Evolutionary conservation across 2,329 filamentous ascomycete genomes (phyloP), one percentile per base, ranked within the genome.

Genomic region (Moelleriella libera): DNA sequence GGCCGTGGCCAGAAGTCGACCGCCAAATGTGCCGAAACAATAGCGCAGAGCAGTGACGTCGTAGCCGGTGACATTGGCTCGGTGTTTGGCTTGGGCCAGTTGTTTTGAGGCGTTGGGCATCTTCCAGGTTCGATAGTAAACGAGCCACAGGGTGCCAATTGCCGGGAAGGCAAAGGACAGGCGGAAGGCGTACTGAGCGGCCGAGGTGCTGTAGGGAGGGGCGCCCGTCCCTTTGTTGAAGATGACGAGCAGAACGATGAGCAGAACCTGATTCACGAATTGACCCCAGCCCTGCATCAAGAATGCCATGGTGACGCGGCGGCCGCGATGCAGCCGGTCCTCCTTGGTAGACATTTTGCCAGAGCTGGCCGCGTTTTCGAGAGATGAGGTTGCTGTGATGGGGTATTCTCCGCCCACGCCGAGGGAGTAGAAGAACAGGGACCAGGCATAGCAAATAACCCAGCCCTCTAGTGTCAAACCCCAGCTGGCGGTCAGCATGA

Each of bases 271-370:
- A 77, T 97, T 97, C 71, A 86, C 73, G 63, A 95, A 86, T 66
- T 97, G 90, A 54, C 90, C 90, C 90, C 90, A 97, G 47, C 90
- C 90, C 68, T 97, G 90, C 90, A 97, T 96, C 67, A 97, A 68
- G 72, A 97, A 97, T 49, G 90, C 89, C 64, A 84, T 88, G 54
- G 88, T 95, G 62, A 96, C 90, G 66, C 94, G 94, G 60, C 90
- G 86, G 53, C 90, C 90, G 68, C 90, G 88, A 71, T 97, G 90
- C 47, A 97, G 80, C 62, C 90, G 87, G 63, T 97, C 90, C 47
- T 95, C 88, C 52, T 83, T 83, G 49, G 88, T 95, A 6, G 90
- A 96, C 47, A 95, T 69, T 63, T 83, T 89, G 52, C 90, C 89
- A 39, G 87, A 69, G n/a, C 85, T 80, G 43, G 89, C 83, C 12